phyloP scores from a whole-genome alignment of 73 alveolate species.

The Tetrahymena malaccensis region DNA sequence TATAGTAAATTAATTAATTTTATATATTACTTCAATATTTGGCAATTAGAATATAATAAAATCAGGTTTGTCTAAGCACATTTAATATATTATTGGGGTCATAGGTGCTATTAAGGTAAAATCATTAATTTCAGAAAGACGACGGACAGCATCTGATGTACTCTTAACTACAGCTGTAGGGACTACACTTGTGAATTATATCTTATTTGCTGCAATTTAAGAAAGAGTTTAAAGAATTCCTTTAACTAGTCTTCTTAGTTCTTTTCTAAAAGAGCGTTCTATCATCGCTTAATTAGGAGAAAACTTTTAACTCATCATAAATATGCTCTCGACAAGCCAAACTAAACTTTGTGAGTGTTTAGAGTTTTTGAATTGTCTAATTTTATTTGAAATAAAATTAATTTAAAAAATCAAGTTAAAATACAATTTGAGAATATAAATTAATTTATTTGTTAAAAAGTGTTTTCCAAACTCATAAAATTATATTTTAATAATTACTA shows the following conservation, averaged over 20 bases:
- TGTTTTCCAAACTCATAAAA: too few species aligned
- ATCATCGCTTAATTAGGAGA: constrained; percentile 25
- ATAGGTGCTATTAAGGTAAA: constrained; percentile 25
- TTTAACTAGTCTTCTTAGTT: constrained; percentile 12
- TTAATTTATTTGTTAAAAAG: not conserved
- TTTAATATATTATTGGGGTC: constrained; percentile 23
- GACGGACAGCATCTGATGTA: not conserved
- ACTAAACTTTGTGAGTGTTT: constrained; percentile 18
- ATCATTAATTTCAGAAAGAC: not conserved
- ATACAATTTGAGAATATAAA: not conserved
- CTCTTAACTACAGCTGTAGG: not conserved
- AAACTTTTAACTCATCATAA: constrained; percentile 28
- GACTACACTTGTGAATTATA: not conserved
- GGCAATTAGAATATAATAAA: not conserved
- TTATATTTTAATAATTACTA: not conserved
- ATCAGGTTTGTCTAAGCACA: constrained; percentile 11
- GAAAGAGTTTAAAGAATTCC: constrained; percentile 1
- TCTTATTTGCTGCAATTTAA: constrained; percentile 23
- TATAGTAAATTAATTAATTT: not conserved
- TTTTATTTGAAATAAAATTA: not conserved
- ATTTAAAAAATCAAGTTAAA: not conserved
- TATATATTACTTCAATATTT: not conserved
- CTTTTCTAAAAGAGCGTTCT: constrained; percentile 12
- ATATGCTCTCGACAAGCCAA: constrained; percentile 11
- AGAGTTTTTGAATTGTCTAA: not conserved